Conservation (phyloP, 2,329 filamentous ascomycete genomes). For the Madurella fahalii region DNA sequence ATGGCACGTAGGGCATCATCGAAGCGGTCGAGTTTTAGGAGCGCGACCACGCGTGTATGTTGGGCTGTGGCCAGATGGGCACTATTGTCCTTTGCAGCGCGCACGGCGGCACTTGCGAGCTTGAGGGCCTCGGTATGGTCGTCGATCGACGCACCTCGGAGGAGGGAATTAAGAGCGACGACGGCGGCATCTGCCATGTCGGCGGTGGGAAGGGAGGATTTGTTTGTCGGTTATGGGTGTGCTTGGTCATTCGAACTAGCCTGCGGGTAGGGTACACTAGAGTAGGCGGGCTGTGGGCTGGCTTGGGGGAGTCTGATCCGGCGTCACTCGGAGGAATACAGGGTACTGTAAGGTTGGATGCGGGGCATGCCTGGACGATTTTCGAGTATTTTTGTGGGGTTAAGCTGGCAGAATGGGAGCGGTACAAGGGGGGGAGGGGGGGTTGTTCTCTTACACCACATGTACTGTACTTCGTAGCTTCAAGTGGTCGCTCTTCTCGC, state of each 20-base stretch:
- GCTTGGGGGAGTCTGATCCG: not conserved
- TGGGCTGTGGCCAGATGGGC: conserved; percentile 47
- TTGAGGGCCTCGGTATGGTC: conserved; percentile 73
- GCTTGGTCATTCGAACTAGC: conserved; percentile 15
- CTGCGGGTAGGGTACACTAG: too few relatives aligned
- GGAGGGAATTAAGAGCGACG: conserved; percentile 48
- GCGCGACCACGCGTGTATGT: conserved; percentile 67
- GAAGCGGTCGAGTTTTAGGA: conserved; percentile 79
- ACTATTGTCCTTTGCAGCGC: conserved; percentile 54
- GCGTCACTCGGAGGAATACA: conserved; percentile 7
- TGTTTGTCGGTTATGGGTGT: conserved; percentile 10
- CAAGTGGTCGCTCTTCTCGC: too few relatives aligned
- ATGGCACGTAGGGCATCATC: conserved; percentile 70
- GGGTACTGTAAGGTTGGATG: conserved; percentile 15
- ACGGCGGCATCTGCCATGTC: conserved; percentile 43
- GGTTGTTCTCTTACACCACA: too few relatives aligned
- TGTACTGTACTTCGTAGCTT: too few relatives aligned
- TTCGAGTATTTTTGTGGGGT: conserved; percentile 22
- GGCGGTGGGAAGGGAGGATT: conserved; percentile 13
- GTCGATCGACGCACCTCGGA: conserved; percentile 53
- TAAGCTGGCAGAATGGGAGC: conserved; percentile 1
- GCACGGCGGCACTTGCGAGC: conserved; percentile 57
- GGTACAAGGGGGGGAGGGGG: too few relatives aligned
- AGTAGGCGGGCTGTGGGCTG: not conserved
- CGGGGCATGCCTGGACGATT: conserved; percentile 21